Evolutionary conservation across 2,329 filamentous ascomycete genomes (phyloP).

Genomic region (Daldinia sp.): DNA sequence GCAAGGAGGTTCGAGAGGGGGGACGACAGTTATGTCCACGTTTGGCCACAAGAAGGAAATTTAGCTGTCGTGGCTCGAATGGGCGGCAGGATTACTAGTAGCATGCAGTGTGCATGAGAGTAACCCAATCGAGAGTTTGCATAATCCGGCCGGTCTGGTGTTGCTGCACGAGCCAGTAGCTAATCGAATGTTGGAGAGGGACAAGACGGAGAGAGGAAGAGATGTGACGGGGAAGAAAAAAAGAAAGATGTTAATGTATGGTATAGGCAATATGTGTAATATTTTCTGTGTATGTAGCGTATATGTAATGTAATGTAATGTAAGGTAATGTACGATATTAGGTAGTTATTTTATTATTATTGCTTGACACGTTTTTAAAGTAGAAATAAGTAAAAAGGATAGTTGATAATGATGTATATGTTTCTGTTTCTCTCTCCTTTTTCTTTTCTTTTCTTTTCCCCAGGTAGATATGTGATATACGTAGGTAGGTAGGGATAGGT

Average conservation of each 20-base stretch:
- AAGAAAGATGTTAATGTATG: not conserved
- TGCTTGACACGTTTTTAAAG: not conserved
- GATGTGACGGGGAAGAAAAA: not conserved
- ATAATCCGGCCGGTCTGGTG: constrained; percentile 43
- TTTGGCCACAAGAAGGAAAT: constrained; percentile 44
- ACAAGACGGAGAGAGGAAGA: no score
- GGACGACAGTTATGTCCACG: constrained; percentile 44
- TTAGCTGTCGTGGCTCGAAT: constrained; percentile 51
- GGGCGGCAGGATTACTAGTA: constrained; percentile 46
- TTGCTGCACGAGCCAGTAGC: constrained; percentile 38
- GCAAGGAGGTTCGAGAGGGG: constrained; percentile 36
- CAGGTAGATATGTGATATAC: not conserved
- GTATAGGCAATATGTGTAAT: constrained; percentile 1
- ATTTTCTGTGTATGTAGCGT: not conserved
- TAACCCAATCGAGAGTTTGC: constrained; percentile 48
- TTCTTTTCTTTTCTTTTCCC: not conserved
- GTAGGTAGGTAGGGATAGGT: no score
- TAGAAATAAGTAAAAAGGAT: no score
- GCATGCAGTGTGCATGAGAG: constrained; percentile 47
- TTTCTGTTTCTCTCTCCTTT: no score
- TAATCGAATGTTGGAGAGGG: constrained; percentile 23
- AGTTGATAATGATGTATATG: no score
- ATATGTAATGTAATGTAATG: not conserved
- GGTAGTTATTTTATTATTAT: not conserved
- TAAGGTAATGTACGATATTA: not conserved